Evolutionary conservation across 2,329 filamentous ascomycete genomes (phyloP), one percentile per base, ranked within the genome.

Genomic region (Microascus cirrosus): DNA sequence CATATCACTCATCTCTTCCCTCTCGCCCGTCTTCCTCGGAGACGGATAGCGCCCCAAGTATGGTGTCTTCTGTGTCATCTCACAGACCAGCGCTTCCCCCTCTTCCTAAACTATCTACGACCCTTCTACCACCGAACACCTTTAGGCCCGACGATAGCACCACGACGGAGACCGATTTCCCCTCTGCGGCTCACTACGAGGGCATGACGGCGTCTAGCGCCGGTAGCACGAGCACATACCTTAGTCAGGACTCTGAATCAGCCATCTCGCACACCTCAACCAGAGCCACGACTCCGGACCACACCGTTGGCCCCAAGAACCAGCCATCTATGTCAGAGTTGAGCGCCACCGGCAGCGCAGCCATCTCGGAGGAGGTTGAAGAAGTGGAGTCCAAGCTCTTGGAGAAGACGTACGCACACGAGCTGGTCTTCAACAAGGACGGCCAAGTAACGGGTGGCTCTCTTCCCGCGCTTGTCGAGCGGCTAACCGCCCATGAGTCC

Each of bases 391-490:
- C 83, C 4, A 87, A 86, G 65, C 76, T 96, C n/a, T 76, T 96
- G n/a, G 89, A 92, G 68, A 95, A 88, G 72, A 96, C 92, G 0
- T 96, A 83, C 66, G 90, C 90, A 0, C 89, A 96, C 66, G 93
- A 99, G 68, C 79, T 99, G 54, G 85, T 96, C 66, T 87, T 89
- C 69, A 96, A 95, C 74, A 95, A 95, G 70, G 93, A 97, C 63
- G 92, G 93, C 1, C 89, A 95, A 61, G 86, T 99, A n/a, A 89
- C 89, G 50, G 94, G 94, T 53, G 94, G 94, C 15, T 95, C 91
- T 2, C 79, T 99, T 13, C 84, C 89, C 5, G 94, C 94, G 2
- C 76, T 99, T 32, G 87, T 99, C n/a, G 94, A 99, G 75, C 86
- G 91, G 61, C 81, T 99, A 50, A 97, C 94, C 0, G 90, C 89